These are phyloP conservation scores for Podospora pseudoanserina DNA, from an alignment of 495 filamentous ascomycete genomes.

Conservation along the genomic window DNA sequence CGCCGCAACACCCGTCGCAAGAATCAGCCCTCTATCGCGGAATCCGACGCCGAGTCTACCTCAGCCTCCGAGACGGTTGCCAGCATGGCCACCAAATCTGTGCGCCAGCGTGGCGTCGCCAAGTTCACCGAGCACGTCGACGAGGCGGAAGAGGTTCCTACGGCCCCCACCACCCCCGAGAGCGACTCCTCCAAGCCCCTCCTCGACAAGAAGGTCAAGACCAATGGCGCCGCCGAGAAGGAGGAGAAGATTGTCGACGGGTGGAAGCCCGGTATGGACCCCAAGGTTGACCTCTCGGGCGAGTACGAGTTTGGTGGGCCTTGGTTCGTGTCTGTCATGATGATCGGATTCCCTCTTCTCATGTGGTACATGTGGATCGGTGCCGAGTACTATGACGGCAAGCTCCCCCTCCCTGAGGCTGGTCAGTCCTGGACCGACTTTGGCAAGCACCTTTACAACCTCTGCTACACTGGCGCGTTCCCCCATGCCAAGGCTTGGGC, in stretches of 20 bases:
- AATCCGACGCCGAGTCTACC: slow-evolving; percentile 44
- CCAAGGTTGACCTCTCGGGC: slow-evolving; percentile 73
- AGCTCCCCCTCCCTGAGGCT: slow-evolving; percentile 63
- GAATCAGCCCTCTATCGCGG: slow-evolving; percentile 36
- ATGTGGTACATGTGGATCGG: slow-evolving; percentile 99
- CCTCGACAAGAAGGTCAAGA: slow-evolving; percentile 21
- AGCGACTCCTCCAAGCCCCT: slow-evolving; percentile 26
- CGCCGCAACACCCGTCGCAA: slow-evolving; percentile 41
- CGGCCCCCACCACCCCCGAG: slow-evolving; percentile 29
- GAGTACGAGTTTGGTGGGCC: slow-evolving; percentile 89
- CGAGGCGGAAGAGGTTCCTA: slow-evolving; percentile 27
- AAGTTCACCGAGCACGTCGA: slow-evolving; percentile 48
- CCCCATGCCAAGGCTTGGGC: slow-evolving; percentile 76
- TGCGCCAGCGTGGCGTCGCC: slow-evolving; percentile 37
- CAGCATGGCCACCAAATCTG: slow-evolving; percentile 24
- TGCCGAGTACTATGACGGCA: slow-evolving; percentile 82
- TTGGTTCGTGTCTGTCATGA: slow-evolving; percentile 70
- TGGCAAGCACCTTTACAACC: slow-evolving; percentile 56
- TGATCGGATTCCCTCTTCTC: slow-evolving; percentile 84
- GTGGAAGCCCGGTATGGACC: slow-evolving; percentile 65
- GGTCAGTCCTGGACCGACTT: slow-evolving; percentile 68
- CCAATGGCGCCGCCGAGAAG: slow-evolving; percentile 28
- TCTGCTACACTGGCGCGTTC: slow-evolving; percentile 78
- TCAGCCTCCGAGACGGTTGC: slow-evolving; percentile 34
- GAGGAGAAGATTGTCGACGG: slow-evolving; percentile 56